These are phyloP conservation scores for Vicia faba DNA, from an alignment of 306 rosid genomes.

Conservation along the genomic window DNA sequence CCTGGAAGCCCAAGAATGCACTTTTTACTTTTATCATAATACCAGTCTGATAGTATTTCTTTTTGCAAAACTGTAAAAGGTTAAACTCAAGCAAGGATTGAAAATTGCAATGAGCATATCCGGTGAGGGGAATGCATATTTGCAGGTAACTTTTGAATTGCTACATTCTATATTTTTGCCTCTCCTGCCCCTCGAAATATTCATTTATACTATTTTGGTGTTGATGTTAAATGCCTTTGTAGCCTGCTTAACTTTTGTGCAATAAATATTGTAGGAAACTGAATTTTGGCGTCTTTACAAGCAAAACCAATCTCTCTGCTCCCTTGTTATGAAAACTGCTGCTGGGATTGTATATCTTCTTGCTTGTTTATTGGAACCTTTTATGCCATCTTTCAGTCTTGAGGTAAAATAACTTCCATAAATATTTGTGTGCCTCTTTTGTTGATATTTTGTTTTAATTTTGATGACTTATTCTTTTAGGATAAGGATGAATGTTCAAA, in stretches of 20 bases:
- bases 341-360: conserved; percentile 85
- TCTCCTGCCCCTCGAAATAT: neutral
- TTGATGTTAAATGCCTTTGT: neutral
- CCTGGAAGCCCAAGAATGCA: conserved; percentile 11
- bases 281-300: conserved; percentile 92
- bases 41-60: conserved; percentile 29
- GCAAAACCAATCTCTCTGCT: conserved; percentile 68
- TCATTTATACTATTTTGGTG: neutral
- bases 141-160: conserved; percentile 61
- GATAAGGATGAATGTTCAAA: neutral
- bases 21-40: conserved; percentile 28
- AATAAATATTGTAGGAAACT: conserved; percentile 58
- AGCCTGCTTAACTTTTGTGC: conserved; percentile 12
- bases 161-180: conserved; percentile 14
- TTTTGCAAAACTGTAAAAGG: conserved; percentile 52
- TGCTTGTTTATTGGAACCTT: conserved; percentile 87
- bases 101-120: conserved; percentile 88
- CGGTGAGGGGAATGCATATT: conserved; percentile 81
- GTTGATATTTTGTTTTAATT: neutral
- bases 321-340: conserved; percentile 83
- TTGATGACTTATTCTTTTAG: conserved; percentile 16
- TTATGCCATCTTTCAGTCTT: conserved; percentile 80
- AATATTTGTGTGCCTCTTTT: neutral
- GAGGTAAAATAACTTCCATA: conserved; percentile 56
- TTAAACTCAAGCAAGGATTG: conserved; percentile 91